Percentiles rank a stretch among this genome's conserved stretches.
Conservation (phyloP, 2,329 filamentous ascomycete genomes). For the Biscogniauxia marginata region DNA sequence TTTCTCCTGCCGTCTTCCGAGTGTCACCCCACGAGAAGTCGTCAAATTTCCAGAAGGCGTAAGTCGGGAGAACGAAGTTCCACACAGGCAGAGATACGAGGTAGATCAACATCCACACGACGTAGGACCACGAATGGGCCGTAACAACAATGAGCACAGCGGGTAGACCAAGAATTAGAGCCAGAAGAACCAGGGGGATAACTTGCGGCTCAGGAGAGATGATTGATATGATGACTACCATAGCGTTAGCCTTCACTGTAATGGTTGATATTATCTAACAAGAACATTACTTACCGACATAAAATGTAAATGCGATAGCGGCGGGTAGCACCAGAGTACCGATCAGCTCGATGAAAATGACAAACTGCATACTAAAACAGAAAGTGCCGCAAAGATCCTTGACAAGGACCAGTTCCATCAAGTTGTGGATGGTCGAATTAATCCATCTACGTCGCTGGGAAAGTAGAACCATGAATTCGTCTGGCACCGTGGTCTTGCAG, state of each 20-base stretch:
- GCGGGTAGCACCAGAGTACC: slow-evolving; percentile 93
- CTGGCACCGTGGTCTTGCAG: slow-evolving; percentile 96
- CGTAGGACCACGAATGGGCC: slow-evolving; percentile 87
- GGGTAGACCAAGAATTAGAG: slow-evolving; percentile 87
- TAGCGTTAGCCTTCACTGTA: slow-evolving; percentile 20
- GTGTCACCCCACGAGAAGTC: slow-evolving; percentile 99
- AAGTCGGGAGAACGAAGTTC: slow-evolving; percentile 94
- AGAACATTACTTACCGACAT: slow-evolving; percentile 69
- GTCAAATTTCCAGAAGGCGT: slow-evolving; percentile 99
- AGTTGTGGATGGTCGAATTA: slow-evolving; percentile 97
- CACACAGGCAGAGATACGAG: slow-evolving; percentile 89
- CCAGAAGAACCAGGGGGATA: slow-evolving; percentile 87
- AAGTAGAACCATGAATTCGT: slow-evolving; percentile 85
- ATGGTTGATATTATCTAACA: neutral
- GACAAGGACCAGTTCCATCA: slow-evolving; percentile 96
- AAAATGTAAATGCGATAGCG: slow-evolving; percentile 95
- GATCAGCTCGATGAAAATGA: slow-evolving; percentile 91
- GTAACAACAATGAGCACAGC: slow-evolving; percentile 90
- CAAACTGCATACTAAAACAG: slow-evolving; percentile 99
- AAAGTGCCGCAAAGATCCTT: slow-evolving; percentile 97
- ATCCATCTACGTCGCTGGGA: slow-evolving; percentile 98
- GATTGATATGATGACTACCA: slow-evolving; percentile 79
- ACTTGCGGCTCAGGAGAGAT: slow-evolving; percentile 73
- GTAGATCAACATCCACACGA: slow-evolving; percentile 97
- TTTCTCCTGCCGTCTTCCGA: slow-evolving; percentile 88